These are phyloP conservation scores for Pochonia chlamydosporia DNA, from an alignment of 2,329 filamentous ascomycete species.

Conservation along the genomic window DNA sequence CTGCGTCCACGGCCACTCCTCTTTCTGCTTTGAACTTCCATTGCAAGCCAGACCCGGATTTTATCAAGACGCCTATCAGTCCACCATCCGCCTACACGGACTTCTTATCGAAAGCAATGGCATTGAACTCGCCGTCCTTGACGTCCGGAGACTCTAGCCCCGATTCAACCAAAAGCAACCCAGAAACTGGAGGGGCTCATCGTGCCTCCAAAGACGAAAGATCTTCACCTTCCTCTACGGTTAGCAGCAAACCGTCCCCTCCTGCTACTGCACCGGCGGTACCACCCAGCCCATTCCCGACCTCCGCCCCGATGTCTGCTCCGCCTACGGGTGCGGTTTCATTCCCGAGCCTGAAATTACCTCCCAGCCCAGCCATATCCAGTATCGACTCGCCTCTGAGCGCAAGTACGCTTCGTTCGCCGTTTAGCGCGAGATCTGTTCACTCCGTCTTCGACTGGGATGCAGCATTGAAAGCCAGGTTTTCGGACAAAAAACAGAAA, in stretches of 20 bases:
- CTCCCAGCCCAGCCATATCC: conserved; percentile 67
- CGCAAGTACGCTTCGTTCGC: conserved; percentile 56
- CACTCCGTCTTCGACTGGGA: conserved; percentile 78
- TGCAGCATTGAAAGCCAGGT: conserved; percentile 60
- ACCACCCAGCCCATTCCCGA: conserved; percentile 47
- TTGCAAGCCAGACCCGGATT: conserved; percentile 38
- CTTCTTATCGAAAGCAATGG: conserved; percentile 75
- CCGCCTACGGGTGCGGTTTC: conserved; percentile 54
- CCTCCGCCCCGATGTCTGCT: conserved; percentile 50
- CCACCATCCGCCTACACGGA: conserved; percentile 87
- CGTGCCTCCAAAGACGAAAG: conserved; percentile 52
- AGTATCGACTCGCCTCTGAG: conserved; percentile 64
- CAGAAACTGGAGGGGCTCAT: conserved; percentile 49
- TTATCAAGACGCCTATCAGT: conserved; percentile 85
- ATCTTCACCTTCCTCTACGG: conserved; percentile 35
- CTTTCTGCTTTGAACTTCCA: conserved; percentile 42
- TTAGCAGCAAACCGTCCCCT: conserved; percentile 25
- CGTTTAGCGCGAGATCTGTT: conserved; percentile 62
- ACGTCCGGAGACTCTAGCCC: conserved; percentile 44
- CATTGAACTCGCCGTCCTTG: conserved; percentile 63
- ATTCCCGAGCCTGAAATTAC: conserved; percentile 67
- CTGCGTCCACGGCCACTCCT: conserved; percentile 63
- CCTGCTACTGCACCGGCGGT: conserved; percentile 32
- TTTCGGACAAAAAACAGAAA: conserved; percentile 55
- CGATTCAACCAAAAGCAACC: conserved; percentile 47